A percentile compares a stretch with the other conserved stretches of the same genome.
Evolutionary conservation across 768 basidiomycete genomes (phyloP).

Genomic region (Hydnomerulius pinastri): DNA sequence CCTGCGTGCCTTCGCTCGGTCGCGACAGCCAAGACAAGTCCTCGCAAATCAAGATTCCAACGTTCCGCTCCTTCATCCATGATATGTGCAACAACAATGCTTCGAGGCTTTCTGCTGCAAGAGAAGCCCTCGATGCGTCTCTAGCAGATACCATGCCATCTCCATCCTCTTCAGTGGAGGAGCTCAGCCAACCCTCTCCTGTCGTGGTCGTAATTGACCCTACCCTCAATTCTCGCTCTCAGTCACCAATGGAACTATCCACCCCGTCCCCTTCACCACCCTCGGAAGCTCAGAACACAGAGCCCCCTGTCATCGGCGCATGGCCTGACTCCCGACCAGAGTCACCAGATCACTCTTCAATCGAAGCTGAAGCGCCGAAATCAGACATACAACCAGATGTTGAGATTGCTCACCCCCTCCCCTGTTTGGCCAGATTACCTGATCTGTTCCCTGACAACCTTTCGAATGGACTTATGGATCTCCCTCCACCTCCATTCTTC

Average conservation of each 20-base stretch:
- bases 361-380: slow-evolving; percentile 13
- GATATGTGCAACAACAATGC: slow-evolving; percentile 23
- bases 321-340: slow-evolving; percentile 43
- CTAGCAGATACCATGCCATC: slow-evolving; percentile 13
- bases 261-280: slow-evolving; percentile 37
- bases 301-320: slow-evolving; percentile 44
- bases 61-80: slow-evolving; percentile 32
- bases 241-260: slow-evolving; percentile 51
- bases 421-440: slow-evolving; percentile 14
- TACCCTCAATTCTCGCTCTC: slow-evolving; percentile 36
- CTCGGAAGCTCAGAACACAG: slow-evolving; percentile 24
- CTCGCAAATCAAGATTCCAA: slow-evolving; percentile 30
- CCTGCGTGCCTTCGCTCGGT: slow-evolving; percentile 14
- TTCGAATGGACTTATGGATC: slow-evolving; percentile 15
- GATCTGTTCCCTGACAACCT: slow-evolving; percentile 12
- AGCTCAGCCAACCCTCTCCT: slow-evolving; percentile 16
- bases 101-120: slow-evolving; percentile 11
- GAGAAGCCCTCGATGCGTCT: slow-evolving; percentile 10
- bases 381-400: slow-evolving; percentile 7
- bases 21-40: slow-evolving; percentile 15
- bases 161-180: slow-evolving; percentile 1
- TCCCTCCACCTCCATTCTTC: slow-evolving; percentile 21
- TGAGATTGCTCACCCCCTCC: slow-evolving; percentile 2
- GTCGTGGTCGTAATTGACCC: slow-evolving; percentile 14
- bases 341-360: slow-evolving; percentile 26